Evolutionary conservation across 768 basidiomycete species (phyloP), one percentile per base, ranked within the genome.

Genomic region (Hypsizygus marmoreus): DNA sequence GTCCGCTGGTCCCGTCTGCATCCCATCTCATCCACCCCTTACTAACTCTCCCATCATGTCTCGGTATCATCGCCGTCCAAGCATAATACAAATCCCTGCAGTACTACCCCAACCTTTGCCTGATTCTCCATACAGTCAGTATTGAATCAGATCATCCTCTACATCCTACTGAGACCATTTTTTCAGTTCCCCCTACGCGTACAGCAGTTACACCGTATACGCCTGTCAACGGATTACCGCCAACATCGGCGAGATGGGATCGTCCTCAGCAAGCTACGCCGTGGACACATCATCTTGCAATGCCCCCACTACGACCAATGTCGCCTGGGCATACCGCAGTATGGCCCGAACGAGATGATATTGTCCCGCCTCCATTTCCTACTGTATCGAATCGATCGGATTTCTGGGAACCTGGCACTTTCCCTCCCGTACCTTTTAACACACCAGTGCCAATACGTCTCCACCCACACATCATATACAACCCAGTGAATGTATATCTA

Each of bases 401-500:
- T 23, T 41, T 44, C 20, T 53, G 53, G 31, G 57, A 60, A 41
- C 57, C 59, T 30, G 59, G 59, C n/a, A 60, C 59, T 11, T 60
- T 54, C 26, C 59, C 59, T 20, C 49, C 51, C 4, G 43, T 56
- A 32, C 47, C 54, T 3, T 55, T 41, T 33, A 47, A 51, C 7
- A 40, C 57, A 10, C 33, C 43, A 5, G 59, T 58, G 17, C 52
- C 57, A 8, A 35, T 68, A 12, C 53, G 59, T 16, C 46, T 70
- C 24, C 64, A 67, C 55, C 62, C 58, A 13, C 61, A 66, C 10
- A 48, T 74, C 1, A 57, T 61, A 25, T 66, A 65, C 40, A 75
- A 75, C 45, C 63, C 72, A 12, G 55, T 72, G 16, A 76, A 68
- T 42, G 63, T 66, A 1, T 43, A 35, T 16, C 41, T 65, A 14